A percentile compares a stretch with the other conserved stretches of the same genome.
Conservation (phyloP, 306 rosid species). For the Begonia loranthoides region DNA sequence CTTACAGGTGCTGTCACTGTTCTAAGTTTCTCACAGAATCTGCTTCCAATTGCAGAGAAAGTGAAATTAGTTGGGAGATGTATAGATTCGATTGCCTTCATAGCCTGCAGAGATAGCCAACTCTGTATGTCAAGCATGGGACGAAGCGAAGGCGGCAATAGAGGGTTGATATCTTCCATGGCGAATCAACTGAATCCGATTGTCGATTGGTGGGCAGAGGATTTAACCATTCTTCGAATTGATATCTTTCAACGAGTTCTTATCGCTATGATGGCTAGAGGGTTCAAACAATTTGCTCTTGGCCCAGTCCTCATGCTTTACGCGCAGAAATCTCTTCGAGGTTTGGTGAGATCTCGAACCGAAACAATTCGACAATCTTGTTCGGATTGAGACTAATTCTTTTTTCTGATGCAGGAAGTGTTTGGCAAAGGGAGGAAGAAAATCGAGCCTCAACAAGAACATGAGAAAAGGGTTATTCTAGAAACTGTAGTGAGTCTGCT, state of each 20-base stretch:
- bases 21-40: constrained; percentile 46
- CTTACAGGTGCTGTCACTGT: constrained; percentile 66
- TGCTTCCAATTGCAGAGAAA: constrained; percentile 67
- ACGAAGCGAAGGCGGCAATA: constrained; percentile 17
- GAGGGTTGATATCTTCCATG: no score
- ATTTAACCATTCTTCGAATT: constrained; percentile 72
- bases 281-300: constrained; percentile 70
- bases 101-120: constrained; percentile 73
- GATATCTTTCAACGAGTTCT: constrained; percentile 85
- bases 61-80: constrained; percentile 61
- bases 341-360: constrained; percentile 83
- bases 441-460: constrained; percentile 57
- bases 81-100: constrained; percentile 74
- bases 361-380: neutral
- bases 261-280: constrained; percentile 93
- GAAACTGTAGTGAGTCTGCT: constrained; percentile 87
- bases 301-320: constrained; percentile 91
- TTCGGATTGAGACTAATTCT: no score
- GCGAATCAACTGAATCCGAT: constrained; percentile 21
- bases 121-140: constrained; percentile 21
- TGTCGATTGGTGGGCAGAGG: constrained; percentile 99
- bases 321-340: constrained; percentile 93
- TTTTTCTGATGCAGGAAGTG: constrained; percentile 31
- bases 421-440: constrained; percentile 77
- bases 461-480: constrained; percentile 77